Percentiles rank a stretch among this genome's conserved stretches.
These are phyloP conservation scores for Exidia glandulosa DNA, from an alignment of 768 basidiomycete genomes.

Conservation along the genomic window DNA sequence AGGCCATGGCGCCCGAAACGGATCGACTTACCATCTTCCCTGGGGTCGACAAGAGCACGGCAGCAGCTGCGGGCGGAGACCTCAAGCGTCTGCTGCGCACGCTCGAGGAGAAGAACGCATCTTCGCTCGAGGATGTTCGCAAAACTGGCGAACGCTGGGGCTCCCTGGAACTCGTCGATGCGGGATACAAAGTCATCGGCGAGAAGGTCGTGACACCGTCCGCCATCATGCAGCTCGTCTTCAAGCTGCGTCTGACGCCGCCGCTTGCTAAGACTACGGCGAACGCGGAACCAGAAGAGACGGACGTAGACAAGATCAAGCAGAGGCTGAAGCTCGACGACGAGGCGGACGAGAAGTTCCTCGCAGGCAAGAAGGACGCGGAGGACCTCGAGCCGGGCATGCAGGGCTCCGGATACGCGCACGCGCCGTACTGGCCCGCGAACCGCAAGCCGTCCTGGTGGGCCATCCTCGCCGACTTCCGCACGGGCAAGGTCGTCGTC, in stretches of 20 bases:
- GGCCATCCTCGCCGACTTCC: constrained; percentile 81
- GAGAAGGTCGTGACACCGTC: constrained; percentile 82
- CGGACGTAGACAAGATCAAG: constrained; percentile 17
- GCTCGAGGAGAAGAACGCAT: constrained; percentile 43
- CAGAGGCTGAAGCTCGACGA: constrained; percentile 36
- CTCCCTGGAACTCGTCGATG: constrained; percentile 65
- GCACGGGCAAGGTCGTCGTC: constrained; percentile 73
- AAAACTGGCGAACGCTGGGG: constrained; percentile 64
- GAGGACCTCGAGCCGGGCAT: constrained; percentile 44
- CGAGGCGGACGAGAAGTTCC: constrained; percentile 60
- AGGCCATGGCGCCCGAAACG: constrained; percentile 60
- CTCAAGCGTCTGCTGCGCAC: constrained; percentile 35
- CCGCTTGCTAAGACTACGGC: constrained; percentile 31
- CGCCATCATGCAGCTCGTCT: constrained; percentile 74
- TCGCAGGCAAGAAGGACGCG: constrained; percentile 48
- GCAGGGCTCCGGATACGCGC: constrained; percentile 49
- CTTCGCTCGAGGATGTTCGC: constrained; percentile 39
- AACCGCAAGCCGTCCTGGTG: constrained; percentile 88
- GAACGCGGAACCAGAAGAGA: constrained; percentile 21
- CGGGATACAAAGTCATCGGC: constrained; percentile 84
- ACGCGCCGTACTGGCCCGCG: constrained; percentile 91
- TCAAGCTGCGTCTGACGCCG: constrained; percentile 68
- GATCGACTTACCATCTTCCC: constrained; percentile 65
- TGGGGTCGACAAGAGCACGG: constrained; percentile 38
- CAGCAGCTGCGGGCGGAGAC: constrained; percentile 27